A percentile compares a stretch with the other conserved stretches of the same genome.
phyloP scores from a whole-genome alignment of 2,329 filamentous ascomycete genomes.

The Fragosphaeria purpurea region DNA sequence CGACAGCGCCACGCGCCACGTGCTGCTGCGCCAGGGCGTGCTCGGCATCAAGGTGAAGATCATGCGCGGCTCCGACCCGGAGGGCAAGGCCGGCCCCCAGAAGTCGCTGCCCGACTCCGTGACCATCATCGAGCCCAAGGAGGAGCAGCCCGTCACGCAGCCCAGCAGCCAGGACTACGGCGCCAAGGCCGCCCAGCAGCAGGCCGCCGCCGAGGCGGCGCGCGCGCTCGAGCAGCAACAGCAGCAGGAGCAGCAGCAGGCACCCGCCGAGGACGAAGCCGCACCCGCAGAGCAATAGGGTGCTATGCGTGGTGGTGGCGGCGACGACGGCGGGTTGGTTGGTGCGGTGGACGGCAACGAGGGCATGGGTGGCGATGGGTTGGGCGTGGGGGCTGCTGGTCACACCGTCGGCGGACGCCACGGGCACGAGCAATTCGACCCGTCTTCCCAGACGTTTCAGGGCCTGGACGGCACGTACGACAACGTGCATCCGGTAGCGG shows the following conservation, averaged over 20 bases:
- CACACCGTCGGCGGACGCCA: neutral
- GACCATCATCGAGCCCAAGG: slow-evolving; percentile 99
- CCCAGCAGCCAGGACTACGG: slow-evolving; percentile 98
- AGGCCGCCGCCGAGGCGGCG: slow-evolving; percentile 55
- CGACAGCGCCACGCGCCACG: slow-evolving; percentile 95
- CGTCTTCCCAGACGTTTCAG: neutral
- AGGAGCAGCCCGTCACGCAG: slow-evolving; percentile 90
- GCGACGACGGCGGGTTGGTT: neutral
- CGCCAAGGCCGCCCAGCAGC: slow-evolving; percentile 65
- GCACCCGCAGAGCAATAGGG: slow-evolving; percentile 37
- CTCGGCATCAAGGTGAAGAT: slow-evolving; percentile 99
- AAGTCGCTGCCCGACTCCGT: slow-evolving; percentile 97
- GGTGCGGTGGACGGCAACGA: neutral
- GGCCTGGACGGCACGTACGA: neutral
- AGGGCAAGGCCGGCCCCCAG: slow-evolving; percentile 96
- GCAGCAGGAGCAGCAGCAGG: slow-evolving; percentile 3
- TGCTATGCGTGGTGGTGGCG: slow-evolving; percentile 11
- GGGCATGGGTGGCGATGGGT: neutral
- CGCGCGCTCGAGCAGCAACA: slow-evolving; percentile 40
- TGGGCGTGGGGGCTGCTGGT: neutral
- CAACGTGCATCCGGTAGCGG: neutral
- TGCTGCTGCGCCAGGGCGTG: slow-evolving; percentile 98
- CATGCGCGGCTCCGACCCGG: slow-evolving; percentile 98
- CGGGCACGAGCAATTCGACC: neutral
- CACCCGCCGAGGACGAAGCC: slow-evolving; percentile 44